Evolutionary conservation across 176 grass and related monocot species (phyloP).

Genomic region (Triticum aestivum): DNA sequence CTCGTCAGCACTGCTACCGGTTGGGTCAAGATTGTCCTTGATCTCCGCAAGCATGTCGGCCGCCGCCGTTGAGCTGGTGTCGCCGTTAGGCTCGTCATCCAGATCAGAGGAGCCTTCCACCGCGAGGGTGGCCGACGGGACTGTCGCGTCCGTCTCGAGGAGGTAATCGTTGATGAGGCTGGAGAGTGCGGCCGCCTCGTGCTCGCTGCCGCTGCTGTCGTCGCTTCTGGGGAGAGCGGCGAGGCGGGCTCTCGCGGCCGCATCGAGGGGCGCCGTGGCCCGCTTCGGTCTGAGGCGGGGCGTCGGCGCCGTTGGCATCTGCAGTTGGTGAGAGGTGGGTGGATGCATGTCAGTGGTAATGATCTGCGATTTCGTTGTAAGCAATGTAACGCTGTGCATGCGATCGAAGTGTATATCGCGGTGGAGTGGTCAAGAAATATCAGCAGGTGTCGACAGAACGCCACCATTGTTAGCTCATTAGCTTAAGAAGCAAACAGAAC

Average conservation of each 20-base stretch:
- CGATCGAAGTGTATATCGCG: not conserved
- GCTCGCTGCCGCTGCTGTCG: conserved; percentile 45
- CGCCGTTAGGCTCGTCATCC: not conserved
- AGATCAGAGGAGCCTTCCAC: not conserved
- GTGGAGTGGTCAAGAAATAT: not conserved
- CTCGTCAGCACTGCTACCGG: not conserved
- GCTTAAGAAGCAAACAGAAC: not conserved
- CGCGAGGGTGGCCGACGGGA: not conserved
- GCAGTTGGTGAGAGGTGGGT: not conserved
- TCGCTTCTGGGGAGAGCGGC: not conserved
- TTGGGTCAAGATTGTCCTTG: not conserved
- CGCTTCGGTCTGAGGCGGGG: conserved; percentile 20
- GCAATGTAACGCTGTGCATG: not conserved
- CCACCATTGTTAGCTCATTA: conserved; percentile 22
- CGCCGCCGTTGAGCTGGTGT: not conserved
- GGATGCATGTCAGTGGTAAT: not conserved
- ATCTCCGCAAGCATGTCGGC: not conserved
- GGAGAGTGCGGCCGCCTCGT: conserved; percentile 32
- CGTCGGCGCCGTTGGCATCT: not conserved
- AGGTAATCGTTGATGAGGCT: conserved; percentile 50
- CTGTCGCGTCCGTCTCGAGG: conserved; percentile 20
- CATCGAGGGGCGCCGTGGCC: conserved; percentile 23
- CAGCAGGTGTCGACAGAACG: conserved; percentile 33
- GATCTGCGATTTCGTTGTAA: not conserved
- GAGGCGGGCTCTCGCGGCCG: conserved; percentile 30